phyloP scores from a whole-genome alignment of 495 filamentous ascomycete species.

The Penicillium pancosmium region DNA sequence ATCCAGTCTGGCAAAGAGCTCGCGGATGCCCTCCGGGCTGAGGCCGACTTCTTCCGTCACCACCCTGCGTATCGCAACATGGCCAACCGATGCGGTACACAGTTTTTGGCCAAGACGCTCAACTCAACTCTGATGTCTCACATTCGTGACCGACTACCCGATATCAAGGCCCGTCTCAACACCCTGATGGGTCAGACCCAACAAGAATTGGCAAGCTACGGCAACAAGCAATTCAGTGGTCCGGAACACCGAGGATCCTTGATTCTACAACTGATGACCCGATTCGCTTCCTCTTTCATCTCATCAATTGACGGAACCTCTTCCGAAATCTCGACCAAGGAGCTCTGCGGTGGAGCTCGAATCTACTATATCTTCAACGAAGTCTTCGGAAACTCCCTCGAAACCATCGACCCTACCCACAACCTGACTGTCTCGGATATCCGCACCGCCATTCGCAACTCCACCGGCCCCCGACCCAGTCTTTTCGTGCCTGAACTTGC shows the following conservation, averaged over 20 bases:
- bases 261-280: constrained; percentile 96
- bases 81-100: constrained; percentile 89
- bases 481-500: constrained; percentile 97
- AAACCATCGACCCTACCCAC: constrained; percentile 91
- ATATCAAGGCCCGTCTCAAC: constrained; percentile 97
- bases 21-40: constrained; percentile 83
- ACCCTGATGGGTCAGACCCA: constrained; percentile 99
- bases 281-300: constrained; percentile 97
- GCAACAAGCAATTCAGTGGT: constrained; percentile 96
- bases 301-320: constrained; percentile 98
- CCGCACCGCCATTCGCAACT: constrained; percentile 96
- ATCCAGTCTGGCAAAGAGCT: constrained; percentile 94
- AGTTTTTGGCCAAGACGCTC: constrained; percentile 91
- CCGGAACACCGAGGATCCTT: constrained; percentile 95
- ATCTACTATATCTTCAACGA: constrained; percentile 99
- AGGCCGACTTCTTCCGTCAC: constrained; percentile 94
- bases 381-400: constrained; percentile 95
- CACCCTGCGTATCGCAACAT: constrained; percentile 98
- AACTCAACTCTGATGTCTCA: constrained; percentile 95
- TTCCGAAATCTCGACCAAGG: constrained; percentile 97
- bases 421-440: constrained; percentile 98
- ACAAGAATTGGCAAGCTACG: constrained; percentile 97
- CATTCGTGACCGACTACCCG: constrained; percentile 91
- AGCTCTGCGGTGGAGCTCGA: constrained; percentile 92
- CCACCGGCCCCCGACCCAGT: constrained; percentile 92